These are phyloP conservation scores for Cordia subcordata DNA, from an alignment of 257 asterid species.

Conservation along the genomic window DNA sequence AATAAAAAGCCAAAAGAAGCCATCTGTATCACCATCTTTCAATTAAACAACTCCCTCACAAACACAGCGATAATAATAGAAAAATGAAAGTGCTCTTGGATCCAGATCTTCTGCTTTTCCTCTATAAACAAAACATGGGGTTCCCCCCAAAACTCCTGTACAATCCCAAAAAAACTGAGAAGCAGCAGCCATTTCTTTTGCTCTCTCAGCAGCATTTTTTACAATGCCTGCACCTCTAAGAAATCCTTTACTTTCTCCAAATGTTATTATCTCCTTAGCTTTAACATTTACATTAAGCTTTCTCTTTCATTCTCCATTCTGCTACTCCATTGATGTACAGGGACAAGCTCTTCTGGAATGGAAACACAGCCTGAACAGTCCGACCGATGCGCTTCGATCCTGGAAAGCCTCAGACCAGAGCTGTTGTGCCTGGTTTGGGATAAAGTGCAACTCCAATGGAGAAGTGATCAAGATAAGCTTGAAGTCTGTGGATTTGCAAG, in stretches of 20 bases:
- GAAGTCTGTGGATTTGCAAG: constrained; percentile 64
- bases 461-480: constrained; percentile 49
- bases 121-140: constrained; percentile 80
- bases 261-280: constrained; percentile 12
- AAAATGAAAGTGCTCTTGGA: constrained; percentile 59
- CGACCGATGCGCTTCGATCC: constrained; percentile 35
- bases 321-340: constrained; percentile 54
- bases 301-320: constrained; percentile 1
- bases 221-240: constrained; percentile 58
- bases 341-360: constrained; percentile 67
- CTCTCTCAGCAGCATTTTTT: too few relatives aligned
- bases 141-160: constrained; percentile 47
- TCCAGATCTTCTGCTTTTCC: constrained; percentile 69
- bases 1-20: constrained; percentile 32
- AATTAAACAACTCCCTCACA: constrained; percentile 24
- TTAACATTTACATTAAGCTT: constrained; percentile 27
- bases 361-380: constrained; percentile 49
- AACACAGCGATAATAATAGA: constrained; percentile 44
- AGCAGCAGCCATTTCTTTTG: constrained; percentile 23
- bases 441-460: constrained; percentile 55
- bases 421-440: constrained; percentile 85
- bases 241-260: constrained; percentile 24
- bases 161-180: constrained; percentile 52
- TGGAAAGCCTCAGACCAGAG: constrained; percentile 50
- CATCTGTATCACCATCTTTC: constrained; percentile 42